phyloP scores from a whole-genome alignment of 805 yeast species.

The Yarrowia yakushimensis region DNA sequence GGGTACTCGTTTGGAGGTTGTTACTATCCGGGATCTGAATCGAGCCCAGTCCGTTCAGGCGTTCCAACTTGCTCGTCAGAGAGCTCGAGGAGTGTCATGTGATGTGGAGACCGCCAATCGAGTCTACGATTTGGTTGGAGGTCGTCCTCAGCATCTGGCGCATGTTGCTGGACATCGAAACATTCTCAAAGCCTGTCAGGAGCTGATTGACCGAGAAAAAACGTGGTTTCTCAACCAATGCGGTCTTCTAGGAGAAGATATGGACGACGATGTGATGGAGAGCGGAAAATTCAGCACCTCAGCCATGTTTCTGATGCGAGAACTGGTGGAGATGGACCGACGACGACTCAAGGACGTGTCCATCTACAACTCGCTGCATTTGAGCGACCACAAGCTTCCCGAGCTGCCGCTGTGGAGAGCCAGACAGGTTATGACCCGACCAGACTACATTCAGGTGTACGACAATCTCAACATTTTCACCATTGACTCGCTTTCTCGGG shows the following conservation, averaged over 20 bases:
- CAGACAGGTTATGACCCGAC: constrained; percentile 78
- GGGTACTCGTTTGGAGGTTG: constrained; percentile 70
- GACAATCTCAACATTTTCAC: constrained; percentile 78
- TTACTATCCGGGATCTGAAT: constrained; percentile 59
- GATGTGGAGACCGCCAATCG: constrained; percentile 46
- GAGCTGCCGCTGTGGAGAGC: constrained; percentile 80
- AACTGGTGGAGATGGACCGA: constrained; percentile 64
- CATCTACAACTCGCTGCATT: constrained; percentile 31
- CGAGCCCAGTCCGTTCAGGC: constrained; percentile 55
- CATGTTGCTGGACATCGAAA: constrained; percentile 46
- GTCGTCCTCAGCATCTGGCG: constrained; percentile 77
- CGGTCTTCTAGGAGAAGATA: constrained; percentile 66
- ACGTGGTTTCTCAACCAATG: constrained; percentile 85
- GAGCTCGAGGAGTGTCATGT: constrained; percentile 43
- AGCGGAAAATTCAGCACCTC: constrained; percentile 70
- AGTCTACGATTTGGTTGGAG: constrained; percentile 71
- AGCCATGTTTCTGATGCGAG: constrained; percentile 70
- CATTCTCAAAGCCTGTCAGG: constrained; percentile 56
- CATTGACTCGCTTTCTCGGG: constrained; percentile 65
- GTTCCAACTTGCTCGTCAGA: constrained; percentile 47
- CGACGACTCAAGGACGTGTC: constrained; percentile 30
- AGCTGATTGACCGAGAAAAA: constrained; percentile 71
- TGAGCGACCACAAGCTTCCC: constrained; percentile 55
- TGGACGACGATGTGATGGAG: constrained; percentile 91
- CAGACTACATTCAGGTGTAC: constrained; percentile 71